Base-by-base conservation (phyloP, 768 basidiomycete genomes). In the Naematelia encephala region DNA sequence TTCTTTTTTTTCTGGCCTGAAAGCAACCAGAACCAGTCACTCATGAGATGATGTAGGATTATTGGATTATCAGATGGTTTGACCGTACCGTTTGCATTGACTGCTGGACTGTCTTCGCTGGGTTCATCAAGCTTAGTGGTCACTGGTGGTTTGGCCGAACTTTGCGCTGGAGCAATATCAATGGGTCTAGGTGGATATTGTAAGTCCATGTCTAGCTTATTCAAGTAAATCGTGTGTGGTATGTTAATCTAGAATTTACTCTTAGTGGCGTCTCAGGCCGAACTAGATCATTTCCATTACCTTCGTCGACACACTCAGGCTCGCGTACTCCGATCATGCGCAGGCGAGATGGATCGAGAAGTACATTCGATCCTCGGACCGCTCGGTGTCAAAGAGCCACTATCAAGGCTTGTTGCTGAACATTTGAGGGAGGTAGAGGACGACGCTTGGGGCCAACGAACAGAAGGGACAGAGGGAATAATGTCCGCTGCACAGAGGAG, bases 141-240 rank as follows among this genome's bases (percentile, higher is more conserved):
- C 50, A 83, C 94, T 26, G 94, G 91, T 54, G 96, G 96, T 14
- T 80, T 96, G 30, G 94, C 96, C 0, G 96, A 99, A 76, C 86
- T 99, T 65, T 90, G 94, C 57, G 91, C 93, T 1, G 96, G 96
- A 4, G 90, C 93, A 12, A 89, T 98, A 47, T 91, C 89, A 1
- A 99, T 99, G 94, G 96, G 96, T 61, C 89, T 99, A 42, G 96
- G 96, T 54, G 94, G 94, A 19, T 97, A 94, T 29, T 56, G 65
- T 66, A 47, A 60, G 65, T 60, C 16, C 11, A 30, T 10, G n/a
- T n/a, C n/a, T n/a, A n/a, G n/a, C n/a, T n/a, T n/a, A n/a, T n/a
- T n/a, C n/a, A n/a, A n/a, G n/a, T n/a, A n/a, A n/a, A n/a, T n/a
- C n/a, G n/a, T n/a, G n/a, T n/a, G n/a, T n/a, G n/a, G n/a, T n/a